Evolutionary conservation across 2,329 filamentous ascomycete species (phyloP).

Genomic region (Claviceps spartinae): DNA sequence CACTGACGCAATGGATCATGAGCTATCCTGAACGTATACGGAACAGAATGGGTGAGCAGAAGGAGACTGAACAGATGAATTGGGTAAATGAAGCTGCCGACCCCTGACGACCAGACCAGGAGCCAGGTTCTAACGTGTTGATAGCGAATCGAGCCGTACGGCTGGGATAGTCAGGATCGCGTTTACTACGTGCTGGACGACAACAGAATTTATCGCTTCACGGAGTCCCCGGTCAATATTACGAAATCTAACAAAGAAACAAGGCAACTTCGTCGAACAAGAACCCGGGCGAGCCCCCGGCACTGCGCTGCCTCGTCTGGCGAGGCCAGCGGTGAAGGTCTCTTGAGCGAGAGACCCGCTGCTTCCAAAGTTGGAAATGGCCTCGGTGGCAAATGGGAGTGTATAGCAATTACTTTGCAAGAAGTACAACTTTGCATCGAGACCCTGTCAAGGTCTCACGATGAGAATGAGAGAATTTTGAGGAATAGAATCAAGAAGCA

Average conservation of each 20-base stretch:
- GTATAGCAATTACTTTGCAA: slow-evolving; percentile 65
- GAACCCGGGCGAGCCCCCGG: slow-evolving; percentile 57
- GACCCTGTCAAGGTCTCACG: slow-evolving; percentile 59
- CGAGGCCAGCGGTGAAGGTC: slow-evolving; percentile 16
- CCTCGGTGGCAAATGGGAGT: slow-evolving; percentile 79
- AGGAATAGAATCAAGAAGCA: slow-evolving; percentile 60
- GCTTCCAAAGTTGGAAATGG: slow-evolving; percentile 34
- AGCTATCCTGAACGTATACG: slow-evolving; percentile 76
- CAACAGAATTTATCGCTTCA: slow-evolving; percentile 78
- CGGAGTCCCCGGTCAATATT: slow-evolving; percentile 52
- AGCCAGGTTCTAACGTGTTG: slow-evolving; percentile 8
- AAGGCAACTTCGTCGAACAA: slow-evolving; percentile 34
- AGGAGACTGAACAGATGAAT: slow-evolving; percentile 63
- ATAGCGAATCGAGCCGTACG: slow-evolving; percentile 65
- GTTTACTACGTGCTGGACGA: slow-evolving; percentile 88
- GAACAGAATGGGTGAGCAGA: slow-evolving; percentile 71
- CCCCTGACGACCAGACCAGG: background rate
- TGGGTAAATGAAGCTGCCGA: slow-evolving; percentile 49
- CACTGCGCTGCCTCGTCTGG: slow-evolving; percentile 38
- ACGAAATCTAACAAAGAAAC: slow-evolving; percentile 56
- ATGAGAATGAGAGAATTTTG: slow-evolving; percentile 73
- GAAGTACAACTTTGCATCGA: slow-evolving; percentile 64
- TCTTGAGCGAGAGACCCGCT: slow-evolving; percentile 13
- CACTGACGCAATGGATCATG: slow-evolving; percentile 81
- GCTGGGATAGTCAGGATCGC: slow-evolving; percentile 79